Evolutionary conservation across 345 rosid genomes (phyloP).

Genomic region (Heritiera fomes): DNA sequence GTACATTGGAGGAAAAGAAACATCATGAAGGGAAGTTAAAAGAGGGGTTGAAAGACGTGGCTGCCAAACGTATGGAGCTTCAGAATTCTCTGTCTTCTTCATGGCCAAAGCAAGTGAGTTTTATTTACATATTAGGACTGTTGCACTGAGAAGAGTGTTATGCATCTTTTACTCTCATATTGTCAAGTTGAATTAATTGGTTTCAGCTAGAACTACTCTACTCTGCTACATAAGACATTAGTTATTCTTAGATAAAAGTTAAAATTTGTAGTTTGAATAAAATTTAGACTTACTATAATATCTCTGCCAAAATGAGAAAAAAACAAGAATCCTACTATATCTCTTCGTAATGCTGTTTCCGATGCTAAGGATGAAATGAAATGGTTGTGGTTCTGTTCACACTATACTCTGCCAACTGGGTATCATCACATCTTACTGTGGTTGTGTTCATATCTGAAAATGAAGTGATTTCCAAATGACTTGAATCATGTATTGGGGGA

Average conservation of each 20-base stretch:
- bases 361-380: neutral
- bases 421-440: neutral
- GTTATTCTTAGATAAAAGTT: neutral
- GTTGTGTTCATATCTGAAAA: neutral
- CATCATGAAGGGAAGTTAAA: slow-evolving; percentile 76
- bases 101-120: slow-evolving; percentile 91
- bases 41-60: slow-evolving; percentile 80
- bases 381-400: neutral
- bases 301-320: neutral
- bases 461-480: neutral
- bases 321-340: neutral
- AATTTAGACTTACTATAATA: neutral
- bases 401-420: neutral
- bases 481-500: neutral
- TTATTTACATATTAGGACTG: neutral
- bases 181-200: neutral
- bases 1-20: slow-evolving; percentile 80
- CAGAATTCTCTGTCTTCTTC: slow-evolving; percentile 81
- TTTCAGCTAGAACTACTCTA: neutral
- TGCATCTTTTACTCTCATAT: neutral
- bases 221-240: too few relatives aligned
- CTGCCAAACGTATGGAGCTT: slow-evolving; percentile 84
- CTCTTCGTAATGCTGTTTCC: neutral
- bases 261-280: neutral
- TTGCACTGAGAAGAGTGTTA: neutral